Evolutionary conservation across 164 flowering plant genomes (phyloP).

Genomic region (Taxillus chinensis): DNA sequence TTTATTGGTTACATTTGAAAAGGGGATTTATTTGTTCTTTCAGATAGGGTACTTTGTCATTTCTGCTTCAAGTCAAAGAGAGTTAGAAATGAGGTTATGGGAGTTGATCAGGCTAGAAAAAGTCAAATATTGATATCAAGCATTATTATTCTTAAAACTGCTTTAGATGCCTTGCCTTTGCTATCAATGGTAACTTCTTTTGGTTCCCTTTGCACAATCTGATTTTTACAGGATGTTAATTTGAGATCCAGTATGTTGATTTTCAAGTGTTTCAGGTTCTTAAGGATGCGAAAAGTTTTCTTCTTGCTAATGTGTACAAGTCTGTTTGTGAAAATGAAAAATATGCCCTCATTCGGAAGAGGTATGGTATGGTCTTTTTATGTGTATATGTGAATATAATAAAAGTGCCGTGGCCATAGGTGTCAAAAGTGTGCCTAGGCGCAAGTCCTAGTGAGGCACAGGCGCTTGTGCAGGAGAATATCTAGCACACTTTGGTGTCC

Average conservation of each 20-base stretch:
- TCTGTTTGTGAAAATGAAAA: slow-evolving; percentile 83
- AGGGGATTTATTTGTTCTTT: slow-evolving; percentile 8
- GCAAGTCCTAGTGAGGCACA: too few relatives aligned
- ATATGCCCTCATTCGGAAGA: slow-evolving; percentile 59
- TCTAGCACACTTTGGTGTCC: too few relatives aligned
- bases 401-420: too few relatives aligned
- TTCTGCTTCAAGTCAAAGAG: slow-evolving; percentile 95
- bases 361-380: slow-evolving; percentile 29
- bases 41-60: slow-evolving; percentile 97
- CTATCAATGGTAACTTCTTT: slow-evolving; percentile 57
- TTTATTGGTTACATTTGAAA: not conserved
- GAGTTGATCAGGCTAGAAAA: slow-evolving; percentile 48
- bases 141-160: slow-evolving; percentile 93
- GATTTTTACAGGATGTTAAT: not conserved
- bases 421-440: too few relatives aligned
- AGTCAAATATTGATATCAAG: slow-evolving; percentile 83
- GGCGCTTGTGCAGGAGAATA: too few relatives aligned
- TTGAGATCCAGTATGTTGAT: not conserved
- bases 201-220: not conserved
- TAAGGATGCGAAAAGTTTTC: slow-evolving; percentile 81
- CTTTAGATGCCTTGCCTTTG: slow-evolving; percentile 84
- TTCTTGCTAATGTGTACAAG: slow-evolving; percentile 71
- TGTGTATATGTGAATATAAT: too few relatives aligned
- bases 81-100: slow-evolving; percentile 61
- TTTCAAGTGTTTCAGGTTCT: slow-evolving; percentile 48